Base-by-base conservation (phyloP, 768 basidiomycete species). In the Tricholoma flavovirens region DNA sequence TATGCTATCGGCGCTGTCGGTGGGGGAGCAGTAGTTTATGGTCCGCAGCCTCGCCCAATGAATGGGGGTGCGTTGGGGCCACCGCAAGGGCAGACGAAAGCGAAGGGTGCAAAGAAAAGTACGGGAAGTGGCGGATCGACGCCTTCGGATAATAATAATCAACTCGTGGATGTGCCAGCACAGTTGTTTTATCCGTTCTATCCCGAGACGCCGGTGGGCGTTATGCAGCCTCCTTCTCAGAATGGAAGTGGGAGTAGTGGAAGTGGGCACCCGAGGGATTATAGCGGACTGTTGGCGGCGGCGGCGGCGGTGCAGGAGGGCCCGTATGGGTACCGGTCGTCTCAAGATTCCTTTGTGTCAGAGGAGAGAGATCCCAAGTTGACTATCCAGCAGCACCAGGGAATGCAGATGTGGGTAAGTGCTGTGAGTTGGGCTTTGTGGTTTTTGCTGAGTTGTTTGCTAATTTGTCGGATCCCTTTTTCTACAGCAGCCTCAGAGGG, bases 161-260 rank as follows among this genome's bases (percentile, higher is more conserved):
- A 36, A 12, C 78, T 90, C 33, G 83, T 82, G 1, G 87, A 90
- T 17, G 75, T 91, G 43, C 87, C 88, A 1, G 72, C 79, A 5
- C 79, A 77, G 29, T 68, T 90, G 43, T 91, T 92, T 71, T 92
- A 88, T 63, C 89, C 89, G 0, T 88, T 89, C 73, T 89, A 78
- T 63, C 84, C 87, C 0, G 87, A 89, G 60, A 74, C 62, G 53
- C 68, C 55, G 54, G 51, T 56, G 11, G 54, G 56, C n/a, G 26
- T 36, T 22, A 56, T 60, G 36, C 63, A 59, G 1, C 51, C 56
- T 5, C 50, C 60, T 19, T 40, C 40, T 9, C 52, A 40, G 22
- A 32, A 32, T 26, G 52, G 52, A 12, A 36, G 11, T n/a, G 36
- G 14, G 36, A 36, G 36, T 36, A 6, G 15, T 38, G 36, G 36